Evolutionary conservation across 495 filamentous ascomycete species (phyloP).

Genomic region (Letharia lupina): DNA sequence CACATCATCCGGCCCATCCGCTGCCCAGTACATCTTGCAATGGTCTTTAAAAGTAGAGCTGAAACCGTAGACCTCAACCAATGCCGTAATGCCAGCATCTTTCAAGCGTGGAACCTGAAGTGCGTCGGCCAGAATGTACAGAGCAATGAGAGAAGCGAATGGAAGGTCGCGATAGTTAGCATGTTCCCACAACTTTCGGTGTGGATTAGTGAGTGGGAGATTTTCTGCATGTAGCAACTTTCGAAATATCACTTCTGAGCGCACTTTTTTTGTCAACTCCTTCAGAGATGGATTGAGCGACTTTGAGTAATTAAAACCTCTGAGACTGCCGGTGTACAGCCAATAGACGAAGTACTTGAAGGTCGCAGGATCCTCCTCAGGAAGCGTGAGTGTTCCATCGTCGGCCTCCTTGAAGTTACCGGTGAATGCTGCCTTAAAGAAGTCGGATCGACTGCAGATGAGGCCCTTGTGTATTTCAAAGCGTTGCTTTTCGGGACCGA

Average conservation of each 20-base stretch:
- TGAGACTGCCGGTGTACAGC: conserved; percentile 6
- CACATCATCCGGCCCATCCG: background rate
- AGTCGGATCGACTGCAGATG: background rate
- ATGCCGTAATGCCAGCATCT: background rate
- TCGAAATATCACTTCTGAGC: too few relatives aligned
- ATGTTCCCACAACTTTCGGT: background rate
- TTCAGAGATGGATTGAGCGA: background rate
- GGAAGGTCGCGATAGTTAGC: conserved; percentile 6
- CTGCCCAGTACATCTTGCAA: too few relatives aligned
- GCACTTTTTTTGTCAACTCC: background rate
- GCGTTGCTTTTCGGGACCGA: too few relatives aligned
- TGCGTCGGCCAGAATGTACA: conserved; percentile 7
- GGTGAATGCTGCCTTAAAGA: background rate
- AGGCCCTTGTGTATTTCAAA: too few relatives aligned
- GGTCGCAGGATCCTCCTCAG: background rate
- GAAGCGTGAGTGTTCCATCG: background rate
- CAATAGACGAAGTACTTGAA: conserved; percentile 4
- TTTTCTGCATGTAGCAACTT: too few relatives aligned
- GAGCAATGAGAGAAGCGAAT: background rate
- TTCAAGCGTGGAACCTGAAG: background rate
- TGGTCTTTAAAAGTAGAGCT: too few relatives aligned
- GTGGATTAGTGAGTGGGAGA: background rate
- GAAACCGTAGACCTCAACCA: background rate
- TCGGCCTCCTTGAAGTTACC: background rate
- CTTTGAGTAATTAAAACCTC: background rate